phyloP scores from a whole-genome alignment of 2,329 filamentous ascomycete genomes.

The Aspergillus awamori region DNA sequence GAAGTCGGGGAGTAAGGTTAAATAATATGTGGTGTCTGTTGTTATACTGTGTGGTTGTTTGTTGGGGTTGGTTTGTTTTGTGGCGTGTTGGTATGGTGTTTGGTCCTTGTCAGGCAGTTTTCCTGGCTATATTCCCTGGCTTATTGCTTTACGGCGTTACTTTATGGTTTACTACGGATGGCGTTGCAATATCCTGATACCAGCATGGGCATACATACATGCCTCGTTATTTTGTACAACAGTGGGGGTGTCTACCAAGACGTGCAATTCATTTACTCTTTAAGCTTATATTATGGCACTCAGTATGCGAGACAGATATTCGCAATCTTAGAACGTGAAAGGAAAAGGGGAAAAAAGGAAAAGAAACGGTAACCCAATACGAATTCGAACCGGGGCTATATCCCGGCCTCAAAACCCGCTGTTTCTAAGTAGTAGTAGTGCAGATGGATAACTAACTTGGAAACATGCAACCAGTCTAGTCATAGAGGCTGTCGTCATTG shows the following conservation, averaged over 20 bases:
- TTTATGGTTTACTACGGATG: too few relatives aligned
- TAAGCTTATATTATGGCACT: background rate
- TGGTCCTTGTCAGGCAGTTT: too few relatives aligned
- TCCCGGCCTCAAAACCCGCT: conserved; percentile 24
- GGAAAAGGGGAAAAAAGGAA: too few relatives aligned
- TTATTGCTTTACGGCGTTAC: too few relatives aligned
- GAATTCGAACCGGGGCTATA: conserved; percentile 16
- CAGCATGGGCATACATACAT: too few relatives aligned
- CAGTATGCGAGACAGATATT: background rate
- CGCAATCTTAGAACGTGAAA: background rate
- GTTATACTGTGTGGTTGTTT: background rate
- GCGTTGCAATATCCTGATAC: too few relatives aligned
- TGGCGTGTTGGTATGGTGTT: too few relatives aligned
- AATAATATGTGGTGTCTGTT: conserved; percentile 12
- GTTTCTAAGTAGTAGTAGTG: conserved; percentile 24
- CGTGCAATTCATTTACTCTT: background rate
- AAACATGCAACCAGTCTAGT: conserved; percentile 60
- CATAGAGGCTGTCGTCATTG: conserved; percentile 96
- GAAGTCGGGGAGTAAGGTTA: conserved; percentile 26
- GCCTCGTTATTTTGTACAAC: too few relatives aligned
- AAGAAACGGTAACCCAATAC: conserved; percentile 22
- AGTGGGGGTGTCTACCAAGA: too few relatives aligned
- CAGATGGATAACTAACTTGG: conserved; percentile 52
- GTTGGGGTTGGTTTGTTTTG: background rate
- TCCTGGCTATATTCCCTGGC: too few relatives aligned